phyloP scores from a whole-genome alignment of 192 early-diverging fungal genomes.

The Piromyces sp. region DNA sequence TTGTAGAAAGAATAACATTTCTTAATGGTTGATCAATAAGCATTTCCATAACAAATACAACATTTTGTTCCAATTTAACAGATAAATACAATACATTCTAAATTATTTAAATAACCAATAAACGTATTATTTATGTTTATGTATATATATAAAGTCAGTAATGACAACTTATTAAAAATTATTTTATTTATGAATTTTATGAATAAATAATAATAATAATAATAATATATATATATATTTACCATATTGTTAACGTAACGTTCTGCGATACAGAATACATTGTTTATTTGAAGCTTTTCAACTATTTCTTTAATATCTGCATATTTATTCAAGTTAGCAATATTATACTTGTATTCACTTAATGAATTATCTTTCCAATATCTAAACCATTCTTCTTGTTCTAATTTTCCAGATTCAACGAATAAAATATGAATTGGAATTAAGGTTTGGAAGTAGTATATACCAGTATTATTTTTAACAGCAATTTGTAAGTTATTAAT shows the following conservation, averaged over 20 bases:
- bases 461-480: conserved; percentile 26
- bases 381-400: conserved; percentile 28
- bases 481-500: conserved; percentile 29
- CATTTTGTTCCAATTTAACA: neutral
- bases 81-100: neutral
- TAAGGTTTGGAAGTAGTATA: conserved; percentile 24
- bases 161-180: too few species aligned
- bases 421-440: conserved; percentile 42
- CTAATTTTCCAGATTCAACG: conserved; percentile 18
- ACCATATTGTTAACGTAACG: conserved; percentile 28
- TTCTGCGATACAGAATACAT: conserved; percentile 49
- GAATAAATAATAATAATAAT: too few species aligned
- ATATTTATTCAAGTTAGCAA: conserved; percentile 18
- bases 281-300: conserved; percentile 33
- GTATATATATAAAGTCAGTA: too few species aligned
- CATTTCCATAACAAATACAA: neutral
- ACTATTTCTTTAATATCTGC: conserved; percentile 21
- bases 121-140: too few species aligned
- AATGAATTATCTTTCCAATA: conserved; percentile 20
- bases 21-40: neutral
- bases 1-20: neutral
- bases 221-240: neutral
- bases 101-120: neutral
- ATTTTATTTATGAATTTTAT: too few species aligned
- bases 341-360: conserved; percentile 1